Base-by-base conservation (phyloP, 345 rosid species). In the Bruguiera parviflora region DNA sequence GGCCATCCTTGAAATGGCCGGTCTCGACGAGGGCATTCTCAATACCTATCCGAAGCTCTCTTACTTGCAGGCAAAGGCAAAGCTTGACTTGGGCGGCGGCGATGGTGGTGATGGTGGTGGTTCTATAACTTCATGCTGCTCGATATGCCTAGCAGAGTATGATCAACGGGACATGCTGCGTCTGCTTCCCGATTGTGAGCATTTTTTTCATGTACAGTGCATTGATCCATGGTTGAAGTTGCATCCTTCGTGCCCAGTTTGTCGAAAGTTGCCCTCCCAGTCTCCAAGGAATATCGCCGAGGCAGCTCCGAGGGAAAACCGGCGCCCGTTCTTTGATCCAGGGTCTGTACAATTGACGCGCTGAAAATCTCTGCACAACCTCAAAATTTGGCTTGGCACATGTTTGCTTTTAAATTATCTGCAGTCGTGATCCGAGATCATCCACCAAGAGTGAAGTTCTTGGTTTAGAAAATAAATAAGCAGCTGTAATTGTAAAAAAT, bases 71-170 rank as follows among this genome's bases (percentile, higher is more conserved):
- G 69, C 58, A 20, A 80, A 65, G 70, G 18, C 49, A 43, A 43
- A 43, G 18, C 49, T 43, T 43, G 49, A 43, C 5, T 11, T 11
- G 18, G 49, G 55, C 18, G 8, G 51, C 35, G 29, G 51, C 1
- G 39, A 59, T 29, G 68, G 13, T 24, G 19, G 18, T 2, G 56
- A 66, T 24, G 71, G 27, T 61, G 68, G 10, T 25, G 20, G 10
- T 7, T 4, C 70, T 8, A 61, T 68, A 8, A 46, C 73, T 29
- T 66, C 65, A 7, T 67, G 76, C 61, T 81, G 84, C 68, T 63
- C 85, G 8, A 78, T 81, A 28, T 81, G 85, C 56, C 28, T 81
- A 63, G 69, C 71, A 19, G 85, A 78, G 47, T 81, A 75, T 64
- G 59, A 51, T 61, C 76, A 72, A 57, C 64, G 28, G 29, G 82